Evolutionary conservation across 2,329 filamentous ascomycete genomes (phyloP).

Genomic region (Pestalotiopsis sp.): DNA sequence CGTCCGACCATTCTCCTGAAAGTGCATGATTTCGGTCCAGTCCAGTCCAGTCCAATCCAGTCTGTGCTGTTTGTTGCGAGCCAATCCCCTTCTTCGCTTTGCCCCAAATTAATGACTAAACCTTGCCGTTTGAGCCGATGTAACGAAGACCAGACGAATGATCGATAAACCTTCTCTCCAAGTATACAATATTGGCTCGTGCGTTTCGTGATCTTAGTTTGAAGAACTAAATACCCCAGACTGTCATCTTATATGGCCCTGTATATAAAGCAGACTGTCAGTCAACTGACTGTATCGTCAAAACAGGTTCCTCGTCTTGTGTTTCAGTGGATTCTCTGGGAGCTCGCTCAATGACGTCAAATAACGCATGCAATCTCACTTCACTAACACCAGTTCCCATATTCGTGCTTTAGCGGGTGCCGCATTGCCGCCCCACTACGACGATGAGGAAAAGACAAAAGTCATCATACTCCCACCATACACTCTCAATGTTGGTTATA

Average conservation of each 20-base stretch:
- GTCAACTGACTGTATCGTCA: not conserved
- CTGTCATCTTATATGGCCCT: not conserved
- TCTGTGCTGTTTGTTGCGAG: not conserved
- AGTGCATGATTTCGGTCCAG: slow-evolving; percentile 6
- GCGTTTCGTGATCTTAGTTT: not conserved
- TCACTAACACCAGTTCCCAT: not conserved
- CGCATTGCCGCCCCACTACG: not conserved
- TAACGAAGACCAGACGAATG: not conserved
- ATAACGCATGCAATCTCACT: not conserved
- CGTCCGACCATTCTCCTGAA: slow-evolving; percentile 19
- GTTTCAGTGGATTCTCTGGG: not conserved
- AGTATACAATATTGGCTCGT: not conserved
- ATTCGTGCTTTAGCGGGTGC: not conserved
- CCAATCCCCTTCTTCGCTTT: not conserved
- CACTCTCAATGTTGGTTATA: too few species aligned
- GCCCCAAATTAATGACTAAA: not conserved
- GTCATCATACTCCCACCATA: not conserved
- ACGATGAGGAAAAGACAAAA: not conserved
- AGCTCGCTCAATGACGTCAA: slow-evolving; percentile 1
- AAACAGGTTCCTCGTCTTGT: slow-evolving; percentile 2
- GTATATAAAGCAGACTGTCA: not conserved
- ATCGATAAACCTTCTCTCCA: not conserved
- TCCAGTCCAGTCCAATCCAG: not conserved
- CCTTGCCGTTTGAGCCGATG: not conserved
- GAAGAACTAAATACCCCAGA: not conserved